A percentile compares a stretch with the other conserved stretches of the same genome.
Evolutionary conservation across 2,329 filamentous ascomycete genomes (phyloP).

Genomic region (Diplodia intermedia): DNA sequence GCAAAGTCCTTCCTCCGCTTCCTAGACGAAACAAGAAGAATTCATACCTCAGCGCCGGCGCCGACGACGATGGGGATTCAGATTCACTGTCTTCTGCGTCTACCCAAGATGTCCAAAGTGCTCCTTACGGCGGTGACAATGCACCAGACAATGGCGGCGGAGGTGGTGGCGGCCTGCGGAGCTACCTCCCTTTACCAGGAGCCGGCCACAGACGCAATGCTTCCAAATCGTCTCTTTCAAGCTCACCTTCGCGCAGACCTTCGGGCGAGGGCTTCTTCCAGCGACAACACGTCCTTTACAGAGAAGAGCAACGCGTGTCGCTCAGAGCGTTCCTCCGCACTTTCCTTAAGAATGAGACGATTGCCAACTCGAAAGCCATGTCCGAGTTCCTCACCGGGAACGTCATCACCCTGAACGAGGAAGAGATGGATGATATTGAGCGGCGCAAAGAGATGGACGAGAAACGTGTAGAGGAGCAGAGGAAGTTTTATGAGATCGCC

Average conservation of each 20-base stretch:
- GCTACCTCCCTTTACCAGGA: conserved; percentile 48
- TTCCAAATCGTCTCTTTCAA: conserved; percentile 47
- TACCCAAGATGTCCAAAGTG: conserved; percentile 64
- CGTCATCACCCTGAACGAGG: conserved; percentile 77
- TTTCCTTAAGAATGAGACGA: conserved; percentile 81
- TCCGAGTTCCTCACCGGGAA: conserved; percentile 78
- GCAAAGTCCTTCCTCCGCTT: conserved; percentile 83
- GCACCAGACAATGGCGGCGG: conserved; percentile 40
- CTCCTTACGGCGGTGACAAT: conserved; percentile 31
- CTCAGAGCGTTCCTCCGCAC: conserved; percentile 89
- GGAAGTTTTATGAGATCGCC: conserved; percentile 93
- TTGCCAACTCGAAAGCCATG: conserved; percentile 83
- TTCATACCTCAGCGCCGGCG: conserved; percentile 64
- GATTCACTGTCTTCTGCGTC: conserved; percentile 84
- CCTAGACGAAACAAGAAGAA: conserved; percentile 91
- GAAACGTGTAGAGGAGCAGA: conserved; percentile 89
- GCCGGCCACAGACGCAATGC: conserved; percentile 51
- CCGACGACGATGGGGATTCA: conserved; percentile 72
- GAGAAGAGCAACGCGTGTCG: conserved; percentile 90
- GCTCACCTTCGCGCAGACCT: conserved; percentile 34
- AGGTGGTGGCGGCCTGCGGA: conserved; percentile 49
- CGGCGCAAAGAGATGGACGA: conserved; percentile 83
- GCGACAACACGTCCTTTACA: conserved; percentile 69
- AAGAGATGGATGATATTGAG: conserved; percentile 82
- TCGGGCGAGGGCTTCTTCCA: conserved; percentile 39